These are phyloP conservation scores for Colletotrichum gigasporum DNA, from an alignment of 2,329 filamentous ascomycete genomes.

Conservation along the genomic window DNA sequence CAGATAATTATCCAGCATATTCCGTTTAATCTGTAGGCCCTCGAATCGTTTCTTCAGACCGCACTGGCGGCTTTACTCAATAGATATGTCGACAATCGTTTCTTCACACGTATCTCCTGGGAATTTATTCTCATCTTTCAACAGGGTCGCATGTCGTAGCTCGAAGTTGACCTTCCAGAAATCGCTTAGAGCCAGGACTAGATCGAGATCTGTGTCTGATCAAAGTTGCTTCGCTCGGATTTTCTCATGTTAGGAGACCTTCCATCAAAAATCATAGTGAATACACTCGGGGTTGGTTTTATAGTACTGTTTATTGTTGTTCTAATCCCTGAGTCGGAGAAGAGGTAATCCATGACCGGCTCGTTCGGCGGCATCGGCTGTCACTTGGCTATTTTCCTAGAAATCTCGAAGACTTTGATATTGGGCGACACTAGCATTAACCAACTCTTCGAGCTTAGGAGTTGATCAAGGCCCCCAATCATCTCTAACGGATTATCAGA, in stretches of 20 bases:
- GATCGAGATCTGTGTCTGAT: conserved; percentile 32
- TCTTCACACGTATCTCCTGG: conserved; percentile 31
- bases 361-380: too few relatives aligned
- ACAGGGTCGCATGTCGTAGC: conserved; percentile 8
- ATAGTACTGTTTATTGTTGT: too few relatives aligned
- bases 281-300: too few relatives aligned
- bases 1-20: conserved; percentile 23
- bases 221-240: conserved; percentile 33
- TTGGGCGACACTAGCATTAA: too few relatives aligned
- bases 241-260: conserved; percentile 35
- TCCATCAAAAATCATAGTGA: conserved; percentile 36
- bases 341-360: too few relatives aligned
- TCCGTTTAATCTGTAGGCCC: conserved; percentile 34
- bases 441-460: too few relatives aligned
- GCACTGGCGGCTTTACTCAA: conserved; percentile 29
- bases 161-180: conserved; percentile 33
- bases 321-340: too few relatives aligned
- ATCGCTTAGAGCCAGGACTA: conserved; percentile 36
- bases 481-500: too few relatives aligned
- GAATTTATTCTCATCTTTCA: conserved; percentile 25
- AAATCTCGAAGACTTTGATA: too few relatives aligned
- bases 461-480: too few relatives aligned
- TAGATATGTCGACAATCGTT: conserved; percentile 32
- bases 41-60: conserved; percentile 33
- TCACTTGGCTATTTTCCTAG: too few relatives aligned